Conservation (phyloP, 805 yeast species). For the Tetrapisispora namnaoensis region DNA sequence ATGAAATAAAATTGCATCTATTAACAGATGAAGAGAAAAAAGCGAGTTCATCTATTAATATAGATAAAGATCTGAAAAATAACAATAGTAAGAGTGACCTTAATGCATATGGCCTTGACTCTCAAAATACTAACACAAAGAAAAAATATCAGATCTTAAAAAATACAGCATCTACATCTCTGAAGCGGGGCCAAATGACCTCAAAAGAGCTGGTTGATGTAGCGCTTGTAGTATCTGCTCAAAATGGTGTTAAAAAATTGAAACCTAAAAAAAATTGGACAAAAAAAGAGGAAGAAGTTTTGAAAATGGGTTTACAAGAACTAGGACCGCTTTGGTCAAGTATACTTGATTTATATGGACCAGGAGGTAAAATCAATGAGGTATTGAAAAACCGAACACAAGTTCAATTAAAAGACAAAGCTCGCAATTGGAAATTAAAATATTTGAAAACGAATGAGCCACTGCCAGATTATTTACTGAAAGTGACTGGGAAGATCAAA, state of each 20-base stretch:
- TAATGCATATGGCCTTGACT: not conserved
- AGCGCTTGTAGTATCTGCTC: slow-evolving; percentile 17
- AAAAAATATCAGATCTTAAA: not conserved
- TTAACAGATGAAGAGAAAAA: not conserved
- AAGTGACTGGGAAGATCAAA: slow-evolving; percentile 78
- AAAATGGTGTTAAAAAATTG: slow-evolving; percentile 17
- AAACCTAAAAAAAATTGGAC: slow-evolving; percentile 51
- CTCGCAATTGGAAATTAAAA: slow-evolving; percentile 89
- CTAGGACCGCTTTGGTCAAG: slow-evolving; percentile 94
- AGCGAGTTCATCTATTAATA: not conserved
- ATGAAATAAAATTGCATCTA: not conserved
- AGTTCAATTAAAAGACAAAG: slow-evolving; percentile 91
- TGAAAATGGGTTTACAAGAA: slow-evolving; percentile 63
- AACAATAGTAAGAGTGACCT: no score
- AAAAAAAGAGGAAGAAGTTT: slow-evolving; percentile 75
- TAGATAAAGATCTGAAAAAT: not conserved
- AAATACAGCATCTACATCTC: not conserved
- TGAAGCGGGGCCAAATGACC: not conserved
- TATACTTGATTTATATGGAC: slow-evolving; percentile 82
- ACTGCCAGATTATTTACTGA: slow-evolving; percentile 67
- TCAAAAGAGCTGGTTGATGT: slow-evolving; percentile 14
- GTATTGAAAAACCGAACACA: slow-evolving; percentile 78
- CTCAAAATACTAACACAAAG: not conserved
- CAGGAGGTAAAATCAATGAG: slow-evolving; percentile 84
- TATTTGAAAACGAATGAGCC: slow-evolving; percentile 66